These are phyloP conservation scores for Bruguiera hainesii DNA, from an alignment of 441 rosid species.

Conservation along the genomic window DNA sequence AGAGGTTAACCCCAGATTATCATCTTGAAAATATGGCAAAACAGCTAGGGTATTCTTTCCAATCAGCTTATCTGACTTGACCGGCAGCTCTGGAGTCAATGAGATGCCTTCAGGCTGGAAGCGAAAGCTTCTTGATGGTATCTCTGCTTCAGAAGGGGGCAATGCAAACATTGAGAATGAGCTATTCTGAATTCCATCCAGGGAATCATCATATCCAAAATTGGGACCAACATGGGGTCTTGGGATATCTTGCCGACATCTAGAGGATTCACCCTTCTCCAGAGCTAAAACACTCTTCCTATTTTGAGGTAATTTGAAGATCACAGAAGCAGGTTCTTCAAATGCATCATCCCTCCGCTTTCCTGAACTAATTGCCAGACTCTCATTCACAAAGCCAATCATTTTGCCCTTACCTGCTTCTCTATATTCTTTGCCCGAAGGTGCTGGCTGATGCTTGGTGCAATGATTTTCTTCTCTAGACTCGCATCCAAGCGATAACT, in stretches of 20 bases:
- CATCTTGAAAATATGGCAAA: slow-evolving; percentile 26
- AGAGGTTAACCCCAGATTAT: slow-evolving; percentile 31
- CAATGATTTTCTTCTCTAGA: slow-evolving; percentile 19
- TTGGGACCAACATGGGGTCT: slow-evolving; percentile 8
- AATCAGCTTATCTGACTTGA: slow-evolving; percentile 26
- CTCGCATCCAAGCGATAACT: slow-evolving; percentile 2
- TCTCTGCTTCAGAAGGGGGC: slow-evolving; percentile 23
- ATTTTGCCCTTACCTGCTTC: slow-evolving; percentile 23
- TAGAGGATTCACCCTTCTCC: slow-evolving; percentile 22
- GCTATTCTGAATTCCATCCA: slow-evolving; percentile 3
- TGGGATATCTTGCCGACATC: neutral
- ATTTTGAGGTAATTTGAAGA: slow-evolving; percentile 26
- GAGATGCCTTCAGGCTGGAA: slow-evolving; percentile 21
- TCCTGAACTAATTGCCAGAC: slow-evolving; percentile 12
- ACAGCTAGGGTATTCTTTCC: slow-evolving; percentile 23
- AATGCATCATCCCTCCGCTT: slow-evolving; percentile 24
- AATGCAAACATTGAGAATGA: neutral
- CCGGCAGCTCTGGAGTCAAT: slow-evolving; percentile 26
- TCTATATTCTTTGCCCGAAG: slow-evolving; percentile 15
- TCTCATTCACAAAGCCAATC: slow-evolving; percentile 25
- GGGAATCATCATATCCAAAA: slow-evolving; percentile 9
- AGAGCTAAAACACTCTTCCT: slow-evolving; percentile 13
- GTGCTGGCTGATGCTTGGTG: slow-evolving; percentile 7
- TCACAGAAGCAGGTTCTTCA: slow-evolving; percentile 28
- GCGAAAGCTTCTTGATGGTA: slow-evolving; percentile 21